Conservation (phyloP, 768 basidiomycete genomes). For the Asterophora parasitica region DNA sequence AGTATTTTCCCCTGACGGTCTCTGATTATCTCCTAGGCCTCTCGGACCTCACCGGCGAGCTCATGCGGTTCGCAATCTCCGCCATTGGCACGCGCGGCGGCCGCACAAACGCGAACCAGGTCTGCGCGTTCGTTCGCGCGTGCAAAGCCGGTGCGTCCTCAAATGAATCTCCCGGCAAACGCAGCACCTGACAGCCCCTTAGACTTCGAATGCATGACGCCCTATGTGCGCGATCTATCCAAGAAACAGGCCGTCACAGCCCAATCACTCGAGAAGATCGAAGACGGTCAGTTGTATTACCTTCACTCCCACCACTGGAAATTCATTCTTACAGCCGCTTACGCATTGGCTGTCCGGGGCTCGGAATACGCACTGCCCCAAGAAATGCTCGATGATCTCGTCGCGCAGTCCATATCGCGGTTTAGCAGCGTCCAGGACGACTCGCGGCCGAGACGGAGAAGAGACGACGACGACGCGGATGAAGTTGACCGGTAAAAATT, state of each 20-base stretch:
- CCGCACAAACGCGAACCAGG: conserved; percentile 52
- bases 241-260: conserved; percentile 88
- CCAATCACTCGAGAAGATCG: conserved; percentile 91
- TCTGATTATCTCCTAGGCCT: conserved; percentile 91
- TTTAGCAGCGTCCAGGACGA: conserved; percentile 13
- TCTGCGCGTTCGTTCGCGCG: conserved; percentile 66
- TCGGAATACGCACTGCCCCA: conserved; percentile 70
- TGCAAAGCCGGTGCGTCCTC: conserved; percentile 61
- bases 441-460: conserved; percentile 10
- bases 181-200: background rate
- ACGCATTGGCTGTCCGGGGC: conserved; percentile 64
- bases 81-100: conserved; percentile 67
- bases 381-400: conserved; percentile 66
- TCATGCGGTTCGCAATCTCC: conserved; percentile 94
- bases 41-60: conserved; percentile 92
- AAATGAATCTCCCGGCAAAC: background rate
- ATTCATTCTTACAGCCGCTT: conserved; percentile 46
- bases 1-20: conserved; percentile 75
- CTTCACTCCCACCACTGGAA: conserved; percentile 1
- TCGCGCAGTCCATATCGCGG: conserved; percentile 43
- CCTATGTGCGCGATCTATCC: conserved; percentile 63
- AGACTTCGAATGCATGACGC: conserved; percentile 80
- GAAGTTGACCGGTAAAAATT: conserved; percentile 3
- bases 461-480: conserved; percentile 21
- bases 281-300: conserved; percentile 57